Evolutionary conservation across 768 basidiomycete species (phyloP).

Genomic region (Pisolithus orientalis): DNA sequence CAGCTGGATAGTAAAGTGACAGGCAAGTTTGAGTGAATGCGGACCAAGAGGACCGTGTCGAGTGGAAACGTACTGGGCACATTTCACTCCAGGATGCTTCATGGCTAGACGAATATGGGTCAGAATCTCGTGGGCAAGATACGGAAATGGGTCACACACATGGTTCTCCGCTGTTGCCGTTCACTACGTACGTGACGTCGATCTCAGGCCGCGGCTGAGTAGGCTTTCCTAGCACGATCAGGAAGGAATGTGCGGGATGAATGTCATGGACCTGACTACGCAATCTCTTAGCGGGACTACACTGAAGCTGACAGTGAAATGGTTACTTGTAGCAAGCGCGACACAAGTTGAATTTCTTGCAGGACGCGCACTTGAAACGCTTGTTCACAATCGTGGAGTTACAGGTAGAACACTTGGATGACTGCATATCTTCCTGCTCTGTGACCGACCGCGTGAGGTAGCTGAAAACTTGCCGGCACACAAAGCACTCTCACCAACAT

Average conservation of each 20-base stretch:
- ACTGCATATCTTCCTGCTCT: constrained; percentile 66
- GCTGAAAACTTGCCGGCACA: background rate
- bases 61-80: constrained; percentile 63
- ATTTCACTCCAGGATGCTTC: constrained; percentile 76
- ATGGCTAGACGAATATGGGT: constrained; percentile 41
- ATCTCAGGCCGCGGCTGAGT: constrained; percentile 35
- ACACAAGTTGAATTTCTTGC: constrained; percentile 76
- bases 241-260: constrained; percentile 84
- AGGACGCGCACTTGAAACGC: constrained; percentile 82
- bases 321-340: constrained; percentile 73
- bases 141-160: constrained; percentile 36
- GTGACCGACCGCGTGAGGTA: constrained; percentile 20
- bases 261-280: constrained; percentile 83
- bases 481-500: constrained; percentile 60
- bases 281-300: constrained; percentile 1
- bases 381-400: constrained; percentile 49
- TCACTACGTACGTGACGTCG: constrained; percentile 22
- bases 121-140: background rate
- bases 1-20: constrained; percentile 45
- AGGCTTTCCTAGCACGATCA: constrained; percentile 66
- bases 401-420: constrained; percentile 80
- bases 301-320: background rate
- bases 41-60: background rate
- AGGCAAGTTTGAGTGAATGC: background rate
- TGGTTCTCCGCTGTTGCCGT: constrained; percentile 49